Base-by-base conservation (phyloP, 129 eudicot species). In the Tanacetum coccineum region DNA sequence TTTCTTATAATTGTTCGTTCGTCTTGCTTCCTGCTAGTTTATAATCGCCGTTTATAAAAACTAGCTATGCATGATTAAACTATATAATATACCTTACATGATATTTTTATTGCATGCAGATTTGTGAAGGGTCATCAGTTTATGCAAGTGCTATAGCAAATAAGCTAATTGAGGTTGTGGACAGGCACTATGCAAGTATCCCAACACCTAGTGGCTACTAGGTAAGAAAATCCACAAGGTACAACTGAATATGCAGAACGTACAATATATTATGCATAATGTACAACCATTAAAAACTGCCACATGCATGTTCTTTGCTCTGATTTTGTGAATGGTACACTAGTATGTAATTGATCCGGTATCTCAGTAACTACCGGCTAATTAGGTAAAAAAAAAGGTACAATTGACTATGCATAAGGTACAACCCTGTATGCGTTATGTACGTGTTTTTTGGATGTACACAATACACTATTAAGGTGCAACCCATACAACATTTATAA, bases 131-230 rank as follows among this genome's bases (percentile, higher is more conserved):
- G 50, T 86, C 95, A 1, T 81, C 92, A 1, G 96, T 88, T 26
- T 85, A 88, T 84, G 98, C 95, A 63, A 88, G 95, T 88, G 98
- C 91, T 17, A 76, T 92, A 64, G 96, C 98, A 18, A 85, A 86
- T 83, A 92, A 84, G 84, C 78, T 91, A 28, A 88, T 91, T 70
- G 96, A 92, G 67, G 95, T 84, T 51, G 94, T 88, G 81, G 96
- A 91, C 42, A 83, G 77, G 64, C 87, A 88, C 36, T 83, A 91
- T 73, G 95, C 88, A 75, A 81, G 88, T 32, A 66, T 76, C 62
- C 79, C 81, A 69, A 72, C 88, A 73, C 75, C 80, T 50, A 75
- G 45, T 17, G 87, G 88, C 66, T 83, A 79, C 67, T 74, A 82
- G 77, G 80, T 66, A 81, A 10, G 59, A 71, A 36, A 30, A 51